Evolutionary conservation across 2,329 filamentous ascomycete species (phyloP).

Genomic region (Blastomyces parvus): DNA sequence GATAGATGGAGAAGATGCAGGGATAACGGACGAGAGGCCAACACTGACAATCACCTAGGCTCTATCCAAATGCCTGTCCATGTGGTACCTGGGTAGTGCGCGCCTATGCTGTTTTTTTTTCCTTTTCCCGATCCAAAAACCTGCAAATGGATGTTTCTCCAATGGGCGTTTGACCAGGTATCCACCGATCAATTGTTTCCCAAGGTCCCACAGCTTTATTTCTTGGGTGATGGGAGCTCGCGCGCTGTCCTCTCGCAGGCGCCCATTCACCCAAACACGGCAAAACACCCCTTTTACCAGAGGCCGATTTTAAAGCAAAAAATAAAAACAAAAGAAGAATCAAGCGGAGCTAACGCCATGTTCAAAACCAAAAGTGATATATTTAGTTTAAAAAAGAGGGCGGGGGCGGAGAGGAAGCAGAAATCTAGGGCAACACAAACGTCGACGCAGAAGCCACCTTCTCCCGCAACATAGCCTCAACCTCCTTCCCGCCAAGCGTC

Average conservation of each 20-base stretch:
- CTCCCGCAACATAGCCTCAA: conserved; percentile 11
- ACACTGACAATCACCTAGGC: neutral
- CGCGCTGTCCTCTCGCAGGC: neutral
- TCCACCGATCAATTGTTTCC: neutral
- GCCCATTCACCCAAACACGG: neutral
- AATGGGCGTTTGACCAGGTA: neutral
- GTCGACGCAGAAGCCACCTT: conserved; percentile 8
- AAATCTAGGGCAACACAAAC: conserved; percentile 10
- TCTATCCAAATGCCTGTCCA: neutral
- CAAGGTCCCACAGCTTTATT: neutral
- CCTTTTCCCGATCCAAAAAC: neutral
- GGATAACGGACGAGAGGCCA: no score
- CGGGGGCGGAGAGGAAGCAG: neutral
- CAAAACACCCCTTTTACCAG: neutral
- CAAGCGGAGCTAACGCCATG: neutral
- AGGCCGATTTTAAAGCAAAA: no score
- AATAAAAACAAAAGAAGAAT: neutral
- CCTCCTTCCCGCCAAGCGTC: conserved; percentile 11
- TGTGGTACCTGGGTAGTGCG: no score
- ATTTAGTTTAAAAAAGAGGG: neutral
- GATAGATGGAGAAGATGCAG: neutral
- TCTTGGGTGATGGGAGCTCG: neutral
- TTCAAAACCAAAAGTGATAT: neutral
- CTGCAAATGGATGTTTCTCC: neutral
- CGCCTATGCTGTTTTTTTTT: no score